Percentiles rank a stretch among this genome's conserved stretches.
Evolutionary conservation across 139 green algal species (phyloP).

Genomic region (Chlamydomonas schloesseri): DNA sequence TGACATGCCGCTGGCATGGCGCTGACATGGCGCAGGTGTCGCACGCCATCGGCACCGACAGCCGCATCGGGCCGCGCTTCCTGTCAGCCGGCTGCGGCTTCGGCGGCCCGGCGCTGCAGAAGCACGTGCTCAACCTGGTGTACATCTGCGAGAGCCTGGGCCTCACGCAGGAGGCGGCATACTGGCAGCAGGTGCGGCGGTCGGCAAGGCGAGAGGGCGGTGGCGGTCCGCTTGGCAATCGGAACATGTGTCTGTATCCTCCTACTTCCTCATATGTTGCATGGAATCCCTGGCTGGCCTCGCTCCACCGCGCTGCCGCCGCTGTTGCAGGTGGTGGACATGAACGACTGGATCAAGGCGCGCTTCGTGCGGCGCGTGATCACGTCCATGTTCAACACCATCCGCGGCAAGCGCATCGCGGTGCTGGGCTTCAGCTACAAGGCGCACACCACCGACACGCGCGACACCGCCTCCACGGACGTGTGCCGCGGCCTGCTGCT

Average conservation of each 20-base stretch:
- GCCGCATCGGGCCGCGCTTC: conserved; percentile 95
- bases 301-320: too few species aligned
- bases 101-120: conserved; percentile 98
- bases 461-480: conserved; percentile 97
- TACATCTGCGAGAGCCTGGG: conserved; percentile 96
- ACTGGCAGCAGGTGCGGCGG: conserved; percentile 80
- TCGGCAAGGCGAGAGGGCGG: background rate
- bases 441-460: conserved; percentile 93
- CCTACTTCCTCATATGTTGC: too few species aligned
- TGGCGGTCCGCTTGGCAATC: too few species aligned
- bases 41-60: conserved; percentile 92
- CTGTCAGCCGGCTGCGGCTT: conserved; percentile 95
- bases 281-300: too few species aligned
- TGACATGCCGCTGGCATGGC: too few species aligned
- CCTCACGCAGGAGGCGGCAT: conserved; percentile 90
- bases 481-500: conserved; percentile 86
- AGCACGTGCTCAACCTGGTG: conserved; percentile 96
- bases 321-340: conserved; percentile 73
- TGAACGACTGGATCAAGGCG: conserved; percentile 98
- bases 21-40: conserved; percentile 81
- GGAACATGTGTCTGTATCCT: too few species aligned
- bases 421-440: conserved; percentile 98
- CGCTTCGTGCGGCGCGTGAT: conserved; percentile 94
- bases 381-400: conserved; percentile 98
- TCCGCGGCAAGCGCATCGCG: conserved; percentile 92